Evolutionary conservation across 225 moss, liverwort and hornwort species (phyloP).

Genomic region (Lunularia cruciata): DNA sequence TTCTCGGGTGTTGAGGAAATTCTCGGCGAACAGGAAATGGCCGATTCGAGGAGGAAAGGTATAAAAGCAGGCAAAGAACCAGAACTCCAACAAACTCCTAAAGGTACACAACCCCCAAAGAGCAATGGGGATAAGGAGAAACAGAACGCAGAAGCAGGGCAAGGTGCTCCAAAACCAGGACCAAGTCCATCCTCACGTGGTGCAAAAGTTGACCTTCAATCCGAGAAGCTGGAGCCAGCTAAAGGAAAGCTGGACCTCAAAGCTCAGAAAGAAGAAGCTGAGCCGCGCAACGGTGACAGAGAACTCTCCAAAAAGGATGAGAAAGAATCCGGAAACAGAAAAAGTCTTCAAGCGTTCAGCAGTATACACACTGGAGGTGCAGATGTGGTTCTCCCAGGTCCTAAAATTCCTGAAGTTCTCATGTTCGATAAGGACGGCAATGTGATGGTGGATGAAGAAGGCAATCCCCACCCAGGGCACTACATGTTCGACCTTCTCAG

Average conservation of each 20-base stretch:
- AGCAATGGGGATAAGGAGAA: not conserved
- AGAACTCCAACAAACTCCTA: not conserved
- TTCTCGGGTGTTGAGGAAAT: too few species aligned
- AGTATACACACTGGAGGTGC: not conserved
- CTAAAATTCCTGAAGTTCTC: constrained; percentile 1
- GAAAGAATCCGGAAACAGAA: constrained; percentile 3
- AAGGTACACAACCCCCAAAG: constrained; percentile 6
- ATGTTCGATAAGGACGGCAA: constrained; percentile 37
- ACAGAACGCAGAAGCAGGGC: not conserved
- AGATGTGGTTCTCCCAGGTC: not conserved
- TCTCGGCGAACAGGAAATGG: too few species aligned
- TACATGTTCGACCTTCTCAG: constrained; percentile 26
- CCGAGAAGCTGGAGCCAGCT: not conserved
- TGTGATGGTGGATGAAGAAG: constrained; percentile 41
- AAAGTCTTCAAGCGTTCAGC: not conserved
- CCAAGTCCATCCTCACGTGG: too few species aligned
- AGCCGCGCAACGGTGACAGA: not conserved
- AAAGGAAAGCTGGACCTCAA: constrained; percentile 5
- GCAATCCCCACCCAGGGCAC: constrained; percentile 25
- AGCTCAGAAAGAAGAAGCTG: not conserved
- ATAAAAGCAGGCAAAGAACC: constrained; percentile 17
- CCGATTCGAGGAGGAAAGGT: constrained; percentile 23
- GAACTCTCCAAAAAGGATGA: constrained; percentile 25
- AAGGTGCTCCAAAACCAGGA: too few species aligned
- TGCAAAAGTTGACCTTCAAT: not conserved